Conservation (phyloP, 2,329 filamentous ascomycete species). For the Sclerotinia nivalis region DNA sequence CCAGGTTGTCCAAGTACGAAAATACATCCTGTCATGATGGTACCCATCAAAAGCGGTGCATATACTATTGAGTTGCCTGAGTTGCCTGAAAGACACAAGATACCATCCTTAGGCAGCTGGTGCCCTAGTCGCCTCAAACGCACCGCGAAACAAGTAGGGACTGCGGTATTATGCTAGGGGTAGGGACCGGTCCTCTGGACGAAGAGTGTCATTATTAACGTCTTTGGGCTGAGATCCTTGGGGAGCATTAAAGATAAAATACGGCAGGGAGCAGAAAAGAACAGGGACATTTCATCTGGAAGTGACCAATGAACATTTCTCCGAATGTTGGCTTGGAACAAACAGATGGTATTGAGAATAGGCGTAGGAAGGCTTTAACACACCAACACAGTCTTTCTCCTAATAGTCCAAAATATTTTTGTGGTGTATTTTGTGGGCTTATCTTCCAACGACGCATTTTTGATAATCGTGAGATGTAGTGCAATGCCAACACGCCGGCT, state of each 20-base stretch:
- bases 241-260: slow-evolving; percentile 5
- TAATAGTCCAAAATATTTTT: no score
- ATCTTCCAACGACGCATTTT: no score
- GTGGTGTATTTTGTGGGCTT: not conserved
- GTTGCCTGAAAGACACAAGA: not conserved
- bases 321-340: not conserved
- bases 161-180: not conserved
- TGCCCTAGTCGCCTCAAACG: not conserved
- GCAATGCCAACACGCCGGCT: not conserved
- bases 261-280: not conserved
- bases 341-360: not conserved
- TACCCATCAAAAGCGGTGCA: not conserved
- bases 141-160: not conserved
- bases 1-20: slow-evolving; percentile 5
- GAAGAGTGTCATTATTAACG: not conserved
- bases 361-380: not conserved
- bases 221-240: not conserved
- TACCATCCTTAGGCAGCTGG: not conserved
- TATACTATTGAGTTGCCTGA: slow-evolving; percentile 8
- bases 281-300: slow-evolving; percentile 1
- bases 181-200: not conserved
- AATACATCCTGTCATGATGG: not conserved
- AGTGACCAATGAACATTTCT: not conserved
- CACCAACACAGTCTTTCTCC: not conserved
- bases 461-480: no score